phyloP scores from a whole-genome alignment of 225 moss, liverwort and hornwort species.

The Sphagnum contortum region DNA sequence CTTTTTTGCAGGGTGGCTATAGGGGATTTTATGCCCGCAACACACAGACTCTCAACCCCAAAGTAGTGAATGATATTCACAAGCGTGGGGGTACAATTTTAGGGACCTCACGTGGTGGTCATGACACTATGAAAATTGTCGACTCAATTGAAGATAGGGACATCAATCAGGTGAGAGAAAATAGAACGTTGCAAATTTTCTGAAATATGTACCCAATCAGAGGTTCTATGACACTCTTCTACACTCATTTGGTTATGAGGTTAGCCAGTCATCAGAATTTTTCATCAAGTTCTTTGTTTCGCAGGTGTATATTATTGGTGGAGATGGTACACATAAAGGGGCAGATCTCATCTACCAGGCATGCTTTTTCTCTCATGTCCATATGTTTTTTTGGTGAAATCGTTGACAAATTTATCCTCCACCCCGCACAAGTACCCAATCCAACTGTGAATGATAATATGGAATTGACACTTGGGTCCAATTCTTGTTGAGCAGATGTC shows the following conservation, averaged over 20 bases:
- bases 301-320: conserved; percentile 65
- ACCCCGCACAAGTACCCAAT: no score
- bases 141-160: conserved; percentile 48
- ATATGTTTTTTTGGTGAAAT: no score
- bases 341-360: conserved; percentile 44
- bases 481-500: no score
- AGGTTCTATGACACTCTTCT: background rate
- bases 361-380: background rate
- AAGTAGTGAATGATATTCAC: conserved; percentile 60
- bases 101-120: conserved; percentile 60
- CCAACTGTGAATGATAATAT: no score
- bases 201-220: background rate
- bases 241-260: background rate
- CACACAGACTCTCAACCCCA: conserved; percentile 43
- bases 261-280: background rate
- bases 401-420: no score
- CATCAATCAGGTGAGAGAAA: conserved; percentile 46
- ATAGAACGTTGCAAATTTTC: background rate
- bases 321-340: conserved; percentile 62
- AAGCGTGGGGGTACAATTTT: conserved; percentile 55
- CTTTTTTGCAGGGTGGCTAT: conserved; percentile 43
- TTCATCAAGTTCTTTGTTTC: background rate
- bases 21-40: conserved; percentile 60
- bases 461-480: no score
- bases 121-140: conserved; percentile 56